Percentiles rank a stretch among this genome's conserved stretches.
Evolutionary conservation across 148 eudicot species (phyloP).

Genomic region (Rhododendron henanense): DNA sequence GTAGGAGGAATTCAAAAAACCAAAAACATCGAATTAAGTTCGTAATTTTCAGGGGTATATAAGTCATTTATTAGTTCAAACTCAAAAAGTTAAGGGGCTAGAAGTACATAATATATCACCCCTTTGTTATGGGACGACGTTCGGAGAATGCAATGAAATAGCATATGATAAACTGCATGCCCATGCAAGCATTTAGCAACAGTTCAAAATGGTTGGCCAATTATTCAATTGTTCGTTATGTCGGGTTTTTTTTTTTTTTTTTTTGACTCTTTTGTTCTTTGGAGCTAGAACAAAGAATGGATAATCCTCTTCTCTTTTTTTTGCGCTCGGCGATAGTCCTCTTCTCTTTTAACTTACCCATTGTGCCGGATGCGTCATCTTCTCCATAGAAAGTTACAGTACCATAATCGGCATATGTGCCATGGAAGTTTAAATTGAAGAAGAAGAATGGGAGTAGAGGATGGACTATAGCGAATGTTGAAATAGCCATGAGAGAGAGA

Average conservation of each 20-base stretch:
- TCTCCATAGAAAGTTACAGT: slow-evolving; percentile 91
- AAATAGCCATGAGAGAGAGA: not conserved
- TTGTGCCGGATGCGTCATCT: slow-evolving; percentile 15
- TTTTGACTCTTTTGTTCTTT: too few relatives aligned
- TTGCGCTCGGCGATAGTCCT: not conserved
- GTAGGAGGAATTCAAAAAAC: not conserved
- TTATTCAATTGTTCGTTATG: too few relatives aligned
- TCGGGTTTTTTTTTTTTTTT: too few relatives aligned
- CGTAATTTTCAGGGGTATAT: not conserved
- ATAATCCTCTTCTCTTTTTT: too few relatives aligned
- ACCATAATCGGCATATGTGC: slow-evolving; percentile 33
- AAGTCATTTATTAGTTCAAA: not conserved
- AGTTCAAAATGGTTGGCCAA: too few relatives aligned
- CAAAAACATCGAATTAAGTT: not conserved
- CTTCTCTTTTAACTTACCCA: not conserved
- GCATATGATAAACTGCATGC: too few relatives aligned
- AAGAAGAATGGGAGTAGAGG: slow-evolving; percentile 18
- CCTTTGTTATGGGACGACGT: not conserved
- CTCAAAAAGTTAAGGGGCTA: not conserved
- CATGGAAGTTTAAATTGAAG: slow-evolving; percentile 27
- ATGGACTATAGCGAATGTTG: slow-evolving; percentile 21
- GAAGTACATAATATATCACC: not conserved
- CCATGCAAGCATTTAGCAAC: too few relatives aligned
- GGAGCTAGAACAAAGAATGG: too few relatives aligned
- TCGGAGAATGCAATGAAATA: not conserved